Conservation (phyloP, 169 alveolate genomes). For the Plasmodium fragile region DNA sequence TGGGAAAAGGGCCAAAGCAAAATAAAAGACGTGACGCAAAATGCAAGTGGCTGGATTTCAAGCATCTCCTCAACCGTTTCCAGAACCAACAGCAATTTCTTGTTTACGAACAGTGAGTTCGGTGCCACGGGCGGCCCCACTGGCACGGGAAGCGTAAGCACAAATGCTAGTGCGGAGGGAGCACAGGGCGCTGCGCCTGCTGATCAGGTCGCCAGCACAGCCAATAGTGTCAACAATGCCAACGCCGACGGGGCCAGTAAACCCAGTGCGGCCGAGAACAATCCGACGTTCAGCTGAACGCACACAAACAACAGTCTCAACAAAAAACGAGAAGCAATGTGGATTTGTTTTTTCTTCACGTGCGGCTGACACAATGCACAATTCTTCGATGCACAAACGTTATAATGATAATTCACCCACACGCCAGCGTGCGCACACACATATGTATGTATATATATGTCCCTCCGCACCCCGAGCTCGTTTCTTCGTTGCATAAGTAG, state of each 20-base stretch:
- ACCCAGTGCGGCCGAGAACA: background rate
- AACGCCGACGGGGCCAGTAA: background rate
- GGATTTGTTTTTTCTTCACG: background rate
- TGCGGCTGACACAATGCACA: background rate
- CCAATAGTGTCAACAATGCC: background rate
- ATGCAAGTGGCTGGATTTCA: slow-evolving; percentile 77
- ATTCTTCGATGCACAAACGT: background rate
- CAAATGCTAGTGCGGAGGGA: background rate
- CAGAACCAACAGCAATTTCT: slow-evolving; percentile 56
- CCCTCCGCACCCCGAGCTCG: background rate
- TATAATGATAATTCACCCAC: background rate
- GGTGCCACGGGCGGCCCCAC: background rate
- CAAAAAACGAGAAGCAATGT: background rate
- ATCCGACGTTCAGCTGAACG: background rate
- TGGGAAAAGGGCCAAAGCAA: slow-evolving; percentile 73
- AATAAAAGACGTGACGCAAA: slow-evolving; percentile 73
- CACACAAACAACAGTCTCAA: background rate
- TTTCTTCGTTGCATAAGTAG: background rate
- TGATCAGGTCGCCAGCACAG: background rate
- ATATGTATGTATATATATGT: background rate
- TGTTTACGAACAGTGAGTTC: slow-evolving; percentile 45
- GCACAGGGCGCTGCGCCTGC: background rate
- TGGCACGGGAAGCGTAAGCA: slow-evolving; percentile 1
- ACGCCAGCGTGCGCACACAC: background rate
- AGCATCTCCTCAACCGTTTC: slow-evolving; percentile 65